Evolutionary conservation across 2,329 filamentous ascomycete genomes (phyloP).

Genomic region (Ascochyta fabae): DNA sequence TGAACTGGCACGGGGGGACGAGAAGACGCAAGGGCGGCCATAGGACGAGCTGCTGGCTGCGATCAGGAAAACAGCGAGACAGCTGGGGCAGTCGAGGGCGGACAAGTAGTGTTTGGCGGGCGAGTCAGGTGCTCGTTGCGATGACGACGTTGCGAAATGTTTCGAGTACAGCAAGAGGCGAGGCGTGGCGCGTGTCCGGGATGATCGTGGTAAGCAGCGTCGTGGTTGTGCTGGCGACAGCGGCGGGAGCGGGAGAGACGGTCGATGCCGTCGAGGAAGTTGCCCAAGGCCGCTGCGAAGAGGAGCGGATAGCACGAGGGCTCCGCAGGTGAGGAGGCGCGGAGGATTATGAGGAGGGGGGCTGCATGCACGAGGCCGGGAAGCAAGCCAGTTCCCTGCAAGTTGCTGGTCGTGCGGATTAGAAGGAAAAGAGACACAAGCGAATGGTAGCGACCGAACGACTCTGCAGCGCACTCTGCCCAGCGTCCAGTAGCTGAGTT

Average conservation of each 20-base stretch:
- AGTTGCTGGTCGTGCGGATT: constrained; percentile 34
- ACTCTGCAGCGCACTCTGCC: constrained; percentile 23
- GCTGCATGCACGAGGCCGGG: constrained; percentile 31
- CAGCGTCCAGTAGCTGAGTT: constrained; percentile 28
- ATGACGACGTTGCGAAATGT: constrained; percentile 16
- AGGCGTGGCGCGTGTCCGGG: constrained; percentile 15
- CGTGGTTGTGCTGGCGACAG: constrained; percentile 16
- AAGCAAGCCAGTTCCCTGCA: constrained; percentile 20
- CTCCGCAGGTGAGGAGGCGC: constrained; percentile 22
- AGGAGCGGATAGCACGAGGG: constrained; percentile 13
- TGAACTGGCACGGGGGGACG: constrained; percentile 38
- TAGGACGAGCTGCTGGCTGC: constrained; percentile 24
- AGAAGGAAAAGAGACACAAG: constrained; percentile 26
- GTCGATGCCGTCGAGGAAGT: constrained; percentile 4
- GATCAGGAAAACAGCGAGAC: constrained; percentile 16
- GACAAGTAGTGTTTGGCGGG: background rate
- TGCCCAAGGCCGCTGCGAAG: constrained; percentile 19
- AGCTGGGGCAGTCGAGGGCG: constrained; percentile 10
- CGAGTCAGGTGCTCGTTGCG: constrained; percentile 12
- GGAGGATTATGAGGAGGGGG: constrained; percentile 30
- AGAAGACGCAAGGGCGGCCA: constrained; percentile 44
- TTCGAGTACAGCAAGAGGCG: constrained; percentile 8
- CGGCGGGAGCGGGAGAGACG: constrained; percentile 14
- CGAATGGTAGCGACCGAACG: constrained; percentile 30
- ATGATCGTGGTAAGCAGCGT: constrained; percentile 9